These are phyloP conservation scores for Fraxinus quadrangulata DNA, from an alignment of 257 asterid genomes.

Conservation along the genomic window DNA sequence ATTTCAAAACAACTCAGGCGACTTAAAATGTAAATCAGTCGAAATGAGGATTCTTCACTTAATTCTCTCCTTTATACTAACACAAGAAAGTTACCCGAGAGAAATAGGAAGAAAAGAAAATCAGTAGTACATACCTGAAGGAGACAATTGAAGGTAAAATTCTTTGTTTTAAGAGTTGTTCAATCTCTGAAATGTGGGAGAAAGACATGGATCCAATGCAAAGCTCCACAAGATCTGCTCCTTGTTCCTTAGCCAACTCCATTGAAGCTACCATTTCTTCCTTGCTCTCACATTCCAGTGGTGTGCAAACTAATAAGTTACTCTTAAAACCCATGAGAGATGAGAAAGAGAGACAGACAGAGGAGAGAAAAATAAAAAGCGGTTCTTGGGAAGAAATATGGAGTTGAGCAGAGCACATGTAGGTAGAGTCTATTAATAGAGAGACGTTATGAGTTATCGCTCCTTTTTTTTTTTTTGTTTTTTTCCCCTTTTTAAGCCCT, in stretches of 20 bases:
- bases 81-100: neutral
- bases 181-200: slow-evolving; percentile 48
- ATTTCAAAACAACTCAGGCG: no score
- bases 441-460: neutral
- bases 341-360: neutral
- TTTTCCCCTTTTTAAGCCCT: no score
- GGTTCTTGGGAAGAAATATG: neutral
- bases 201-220: slow-evolving; percentile 47
- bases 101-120: neutral
- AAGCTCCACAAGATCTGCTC: slow-evolving; percentile 63
- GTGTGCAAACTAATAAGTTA: slow-evolving; percentile 43
- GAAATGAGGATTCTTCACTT: neutral
- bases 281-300: slow-evolving; percentile 46
- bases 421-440: neutral
- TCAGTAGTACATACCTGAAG: slow-evolving; percentile 37
- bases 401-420: neutral
- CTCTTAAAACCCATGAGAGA: slow-evolving; percentile 38
- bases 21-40: no score
- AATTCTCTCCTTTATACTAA: neutral
- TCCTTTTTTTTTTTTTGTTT: no score
- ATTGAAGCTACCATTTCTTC: slow-evolving; percentile 48
- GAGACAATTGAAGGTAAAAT: slow-evolving; percentile 54
- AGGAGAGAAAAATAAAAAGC: neutral
- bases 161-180: slow-evolving; percentile 34
- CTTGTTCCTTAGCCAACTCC: slow-evolving; percentile 52